Evolutionary conservation across 1,284 basidiomycete genomes (phyloP), one percentile per base, ranked within the genome.

Genomic region (Ceratobasidium sp.): DNA sequence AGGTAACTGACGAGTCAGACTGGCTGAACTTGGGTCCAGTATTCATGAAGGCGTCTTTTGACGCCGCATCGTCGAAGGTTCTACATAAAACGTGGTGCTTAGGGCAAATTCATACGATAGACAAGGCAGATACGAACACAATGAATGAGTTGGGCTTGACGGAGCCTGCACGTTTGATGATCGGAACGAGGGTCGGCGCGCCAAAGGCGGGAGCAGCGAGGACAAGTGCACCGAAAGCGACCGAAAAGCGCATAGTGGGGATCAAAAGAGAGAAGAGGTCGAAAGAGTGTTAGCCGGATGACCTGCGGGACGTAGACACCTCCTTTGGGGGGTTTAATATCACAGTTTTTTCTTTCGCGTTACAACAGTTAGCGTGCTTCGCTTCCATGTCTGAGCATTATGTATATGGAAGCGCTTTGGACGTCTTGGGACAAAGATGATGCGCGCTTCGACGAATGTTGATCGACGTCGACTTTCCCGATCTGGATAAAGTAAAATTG

Each of bases 111-210:
- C 12, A 17, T 3, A 20, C 44, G 46, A 26, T 20, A 13, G 33
- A 26, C 23, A 15, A 56, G n/a, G n/a, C 42, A 50, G n/a, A 20
- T 23, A 68, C 50, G 2, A 52, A 68, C 66, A 68, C 50, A 38
- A 78, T 71, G 48, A 48, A 78, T 0, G 67, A 71, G 20, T 73
- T 69, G 5, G 40, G 28, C 15, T 71, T 70, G n/a, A 59, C 69
- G 0, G 67, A 46, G 26, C 77, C 77, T 13, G 67, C 61, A 23
- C 26, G 42, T 17, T 64, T 69, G 28, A 46, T 68, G 50, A 78
- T 61, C 3, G 67, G 67, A 33, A 26, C 61, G 5, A 44, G 20
- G 26, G 77, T 71, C 20, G 77, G 77, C 6, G 44, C 77, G 52
- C 46, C 77, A 9, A 73, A 52, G 20, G 26, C 59, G 15, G 77